phyloP scores from a whole-genome alignment of 768 basidiomycete species.

The Inosperma sp. region DNA sequence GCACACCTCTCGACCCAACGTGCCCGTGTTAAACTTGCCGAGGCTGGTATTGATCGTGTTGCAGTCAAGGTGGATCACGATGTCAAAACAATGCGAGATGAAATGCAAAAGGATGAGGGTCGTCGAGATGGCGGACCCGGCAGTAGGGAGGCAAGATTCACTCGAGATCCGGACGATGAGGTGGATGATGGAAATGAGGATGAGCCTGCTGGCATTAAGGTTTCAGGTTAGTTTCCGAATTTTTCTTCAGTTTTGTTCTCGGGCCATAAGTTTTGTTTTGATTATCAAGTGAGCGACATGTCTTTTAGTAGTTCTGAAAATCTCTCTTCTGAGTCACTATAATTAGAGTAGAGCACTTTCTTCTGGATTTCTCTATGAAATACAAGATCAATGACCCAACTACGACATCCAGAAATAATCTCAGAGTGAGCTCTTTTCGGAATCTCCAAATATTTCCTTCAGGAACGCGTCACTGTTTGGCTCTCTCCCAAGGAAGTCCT shows the following conservation, averaged over 20 bases:
- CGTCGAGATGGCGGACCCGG: conserved; percentile 36
- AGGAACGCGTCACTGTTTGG: conserved; percentile 76
- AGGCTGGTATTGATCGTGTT: conserved; percentile 84
- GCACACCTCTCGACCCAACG: conserved; percentile 82
- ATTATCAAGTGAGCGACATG: neutral
- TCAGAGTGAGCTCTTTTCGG: conserved; percentile 24
- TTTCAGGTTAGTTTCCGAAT: conserved; percentile 26
- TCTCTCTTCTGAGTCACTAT: neutral
- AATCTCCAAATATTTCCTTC: conserved; percentile 53
- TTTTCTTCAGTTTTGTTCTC: neutral
- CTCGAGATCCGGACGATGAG: too few species aligned
- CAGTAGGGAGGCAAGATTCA: conserved; percentile 24
- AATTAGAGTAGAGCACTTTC: neutral
- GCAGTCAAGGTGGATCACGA: conserved; percentile 82
- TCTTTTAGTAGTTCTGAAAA: neutral
- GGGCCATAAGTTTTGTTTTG: neutral
- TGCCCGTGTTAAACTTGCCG: conserved; percentile 78
- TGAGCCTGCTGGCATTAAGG: conserved; percentile 29
- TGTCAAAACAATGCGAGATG: conserved; percentile 74
- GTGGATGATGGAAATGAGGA: conserved; percentile 32
- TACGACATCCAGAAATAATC: neutral
- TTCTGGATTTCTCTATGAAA: conserved; percentile 8
- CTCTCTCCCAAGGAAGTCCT: conserved; percentile 76
- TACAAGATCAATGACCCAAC: conserved; percentile 4
- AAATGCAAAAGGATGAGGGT: conserved; percentile 67